phyloP scores from a whole-genome alignment of 1,139 yeast species.

The Hanseniaspora uvarum region DNA sequence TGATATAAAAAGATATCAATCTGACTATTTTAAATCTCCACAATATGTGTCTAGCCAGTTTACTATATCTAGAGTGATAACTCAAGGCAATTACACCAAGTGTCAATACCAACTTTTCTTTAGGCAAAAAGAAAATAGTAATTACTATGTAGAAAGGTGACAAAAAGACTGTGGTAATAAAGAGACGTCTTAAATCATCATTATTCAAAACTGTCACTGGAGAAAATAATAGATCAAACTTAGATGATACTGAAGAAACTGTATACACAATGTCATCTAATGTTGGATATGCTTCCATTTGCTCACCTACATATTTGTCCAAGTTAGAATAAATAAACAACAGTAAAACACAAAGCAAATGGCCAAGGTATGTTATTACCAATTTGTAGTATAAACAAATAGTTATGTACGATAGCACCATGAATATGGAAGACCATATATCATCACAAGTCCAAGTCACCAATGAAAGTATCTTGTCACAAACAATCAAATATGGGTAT shows the following conservation, averaged over 20 bases:
- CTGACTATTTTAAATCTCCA: slow-evolving; percentile 76
- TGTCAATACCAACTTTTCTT: slow-evolving; percentile 54
- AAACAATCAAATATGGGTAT: slow-evolving; percentile 69
- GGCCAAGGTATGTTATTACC: slow-evolving; percentile 69
- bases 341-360: slow-evolving; percentile 57
- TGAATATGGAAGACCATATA: slow-evolving; percentile 60
- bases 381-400: slow-evolving; percentile 63
- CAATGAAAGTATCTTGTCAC: slow-evolving; percentile 58
- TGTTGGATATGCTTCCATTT: slow-evolving; percentile 62
- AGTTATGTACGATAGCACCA: slow-evolving; percentile 48
- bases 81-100: slow-evolving; percentile 58
- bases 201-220: slow-evolving; percentile 71
- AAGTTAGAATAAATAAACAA: slow-evolving; percentile 57
- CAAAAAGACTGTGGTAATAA: slow-evolving; percentile 73
- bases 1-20: slow-evolving; percentile 61
- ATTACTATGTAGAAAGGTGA: slow-evolving; percentile 73
- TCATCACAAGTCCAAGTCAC: slow-evolving; percentile 90
- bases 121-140: slow-evolving; percentile 57
- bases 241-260: slow-evolving; percentile 61
- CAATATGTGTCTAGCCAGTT: slow-evolving; percentile 66
- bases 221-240: slow-evolving; percentile 63
- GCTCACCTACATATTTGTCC: slow-evolving; percentile 42
- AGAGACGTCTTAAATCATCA: slow-evolving; percentile 65
- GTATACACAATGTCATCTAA: slow-evolving; percentile 82
- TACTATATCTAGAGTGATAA: slow-evolving; percentile 76